Evolutionary conservation across 495 filamentous ascomycete genomes (phyloP).

Genomic region (Penicillium desertorum): DNA sequence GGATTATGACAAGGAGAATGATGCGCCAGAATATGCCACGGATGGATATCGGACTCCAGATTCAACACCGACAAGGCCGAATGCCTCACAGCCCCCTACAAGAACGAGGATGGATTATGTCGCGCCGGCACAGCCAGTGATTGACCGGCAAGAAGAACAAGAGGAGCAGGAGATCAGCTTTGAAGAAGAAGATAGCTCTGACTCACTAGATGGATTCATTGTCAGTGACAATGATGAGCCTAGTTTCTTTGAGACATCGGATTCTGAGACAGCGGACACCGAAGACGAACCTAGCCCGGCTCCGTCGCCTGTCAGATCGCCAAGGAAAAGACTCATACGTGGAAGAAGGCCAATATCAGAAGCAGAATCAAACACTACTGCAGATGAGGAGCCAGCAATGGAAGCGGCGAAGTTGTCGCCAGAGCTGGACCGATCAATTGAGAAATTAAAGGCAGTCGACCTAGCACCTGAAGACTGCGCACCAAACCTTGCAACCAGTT

Average conservation of each 20-base stretch:
- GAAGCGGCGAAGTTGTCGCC: neutral
- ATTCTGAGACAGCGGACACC: conserved; percentile 26
- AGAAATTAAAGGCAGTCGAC: neutral
- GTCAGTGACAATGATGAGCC: conserved; percentile 48
- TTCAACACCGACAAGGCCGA: conserved; percentile 18
- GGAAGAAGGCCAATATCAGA: conserved; percentile 34
- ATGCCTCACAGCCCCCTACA: conserved; percentile 13
- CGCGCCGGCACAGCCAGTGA: conserved; percentile 19
- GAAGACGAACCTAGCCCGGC: conserved; percentile 30
- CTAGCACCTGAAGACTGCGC: neutral
- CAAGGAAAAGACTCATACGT: conserved; percentile 38
- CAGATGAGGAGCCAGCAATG: conserved; percentile 14
- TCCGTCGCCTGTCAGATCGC: conserved; percentile 26
- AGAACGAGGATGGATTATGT: conserved; percentile 16
- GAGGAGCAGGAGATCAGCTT: conserved; percentile 16
- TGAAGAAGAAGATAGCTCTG: conserved; percentile 31
- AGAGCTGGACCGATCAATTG: neutral
- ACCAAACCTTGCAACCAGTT: neutral
- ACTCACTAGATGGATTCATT: conserved; percentile 47
- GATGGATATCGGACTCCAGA: conserved; percentile 12
- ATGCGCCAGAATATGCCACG: conserved; percentile 31
- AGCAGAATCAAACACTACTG: conserved; percentile 16
- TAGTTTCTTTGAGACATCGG: conserved; percentile 42
- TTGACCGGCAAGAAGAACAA: conserved; percentile 8
- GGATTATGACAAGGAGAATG: conserved; percentile 49